Evolutionary conservation across 495 filamentous ascomycete genomes (phyloP), one percentile per base, ranked within the genome.

Genomic region (Podospora australis): DNA sequence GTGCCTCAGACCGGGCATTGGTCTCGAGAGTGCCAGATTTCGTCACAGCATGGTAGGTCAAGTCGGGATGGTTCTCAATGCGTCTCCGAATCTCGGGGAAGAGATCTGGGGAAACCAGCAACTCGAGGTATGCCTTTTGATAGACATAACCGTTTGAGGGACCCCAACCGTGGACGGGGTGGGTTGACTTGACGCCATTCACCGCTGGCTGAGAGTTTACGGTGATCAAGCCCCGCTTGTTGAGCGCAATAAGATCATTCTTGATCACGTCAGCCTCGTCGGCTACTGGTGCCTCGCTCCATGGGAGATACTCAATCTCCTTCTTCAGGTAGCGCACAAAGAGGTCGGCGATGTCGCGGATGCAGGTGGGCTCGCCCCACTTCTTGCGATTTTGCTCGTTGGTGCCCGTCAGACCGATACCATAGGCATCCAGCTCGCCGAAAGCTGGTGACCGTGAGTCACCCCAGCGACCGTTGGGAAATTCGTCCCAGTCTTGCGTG

Each of bases 401-500:
- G 6, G 87, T 91, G n/a, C 94, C 94, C 50, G 90, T 94, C 51
- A 99, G 70, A 39, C 91, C 89, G 53, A 97, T 86, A 14, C 91
- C 92, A 61, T 99, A 99, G 23, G 87, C 80, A 69, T 99, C 94
- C 30, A 99, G 76, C 68, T 96, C 89, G 59, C 94, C 94, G 54
- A 96, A 99, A 17, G 94, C 94, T 49, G 94, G 94, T 23, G 94
- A 97, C 44, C 94, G 79, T 26, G 90, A 88, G 67, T 99, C 94
- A 65, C 94, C 95, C 94, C 94, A 99, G 65, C 94, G 86, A 28
- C 94, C 94, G 72, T 99, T 99, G 36, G 94, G 94, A 58, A 95
- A 99, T 62, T 99, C 94, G 56, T 99, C 94, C 94, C 94, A 99
- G 54, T 96, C 90, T 62, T 96, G 89, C 4, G 94, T 99, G 43